Evolutionary conservation across 2,329 filamentous ascomycete genomes (phyloP), one percentile per base, ranked within the genome.

Genomic region (Penicillium fuscoglaucum): DNA sequence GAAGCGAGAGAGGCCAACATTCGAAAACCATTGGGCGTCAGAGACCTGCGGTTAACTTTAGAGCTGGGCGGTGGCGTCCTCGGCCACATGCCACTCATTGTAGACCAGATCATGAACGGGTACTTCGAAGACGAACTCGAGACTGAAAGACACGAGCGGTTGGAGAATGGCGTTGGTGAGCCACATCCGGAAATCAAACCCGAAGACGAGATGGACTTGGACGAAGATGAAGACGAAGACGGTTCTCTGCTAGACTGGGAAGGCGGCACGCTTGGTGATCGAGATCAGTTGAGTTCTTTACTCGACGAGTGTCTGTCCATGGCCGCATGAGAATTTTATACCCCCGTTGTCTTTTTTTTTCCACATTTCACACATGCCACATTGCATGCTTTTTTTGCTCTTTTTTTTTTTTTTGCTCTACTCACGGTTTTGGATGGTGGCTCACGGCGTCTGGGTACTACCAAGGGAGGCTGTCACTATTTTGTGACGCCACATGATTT

Each of bases 61-160:
- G 85, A 90, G 59, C 83, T 96, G 63, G 87, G 89, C 13, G 90
- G 95, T 54, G 85, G 84, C 28, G 88, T 90, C 59, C 82, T 96
- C 62, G 86, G 87, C 10, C 87, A 90, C 60, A 93, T 95, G 77
- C 91, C 90, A 0, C 81, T 91, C 26, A 80, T 96, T 39, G 83
- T 86, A 29, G 87, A 89, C 43, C 83, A 86, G 54, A 85, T 96
- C 46, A 79, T 88, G 67, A 84, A 87, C 61, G 83, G 84, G 6
- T 92, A 90, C 68, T 82, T 89, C 33, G 91, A 95, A 69, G 88
- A 89, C 55, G 90, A 92, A 71, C 79, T 91, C 15, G 89, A 91
- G 59, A 72, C 70, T 6, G 74, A 77, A 59, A 73, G 70, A 19
- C 71, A 74, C 58, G 73, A 72, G 55, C 71, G 70, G 8, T 33